Percentiles rank a stretch among this genome's conserved stretches.
Conservation (phyloP, 345 rosid genomes). For the Rhodomyrtus tomentosa region DNA sequence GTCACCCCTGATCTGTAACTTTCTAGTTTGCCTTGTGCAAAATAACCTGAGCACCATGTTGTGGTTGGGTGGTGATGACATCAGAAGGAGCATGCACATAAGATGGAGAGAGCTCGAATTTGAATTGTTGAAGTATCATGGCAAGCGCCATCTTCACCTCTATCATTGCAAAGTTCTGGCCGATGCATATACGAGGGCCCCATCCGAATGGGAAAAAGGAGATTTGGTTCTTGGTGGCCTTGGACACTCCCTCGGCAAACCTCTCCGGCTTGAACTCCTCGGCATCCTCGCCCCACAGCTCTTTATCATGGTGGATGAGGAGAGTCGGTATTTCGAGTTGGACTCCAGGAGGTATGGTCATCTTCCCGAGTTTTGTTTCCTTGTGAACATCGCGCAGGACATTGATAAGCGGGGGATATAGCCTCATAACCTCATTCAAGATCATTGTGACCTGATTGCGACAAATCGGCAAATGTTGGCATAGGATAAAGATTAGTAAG, state of each 20-base stretch:
- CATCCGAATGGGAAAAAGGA: slow-evolving; percentile 2
- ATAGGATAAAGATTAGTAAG: not conserved
- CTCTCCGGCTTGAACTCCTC: slow-evolving; percentile 7
- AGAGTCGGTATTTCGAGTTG: not conserved
- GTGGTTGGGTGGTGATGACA: not conserved
- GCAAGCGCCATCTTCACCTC: slow-evolving; percentile 4
- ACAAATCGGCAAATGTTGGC: not conserved
- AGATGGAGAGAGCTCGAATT: slow-evolving; percentile 1
- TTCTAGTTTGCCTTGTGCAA: not conserved
- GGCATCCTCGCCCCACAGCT: slow-evolving; percentile 4
- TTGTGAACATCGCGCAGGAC: not conserved
- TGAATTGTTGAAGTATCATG: slow-evolving; percentile 4
- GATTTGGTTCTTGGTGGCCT: not conserved
- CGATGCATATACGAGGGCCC: slow-evolving; percentile 5
- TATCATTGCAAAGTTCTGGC: slow-evolving; percentile 5
- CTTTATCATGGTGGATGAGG: slow-evolving; percentile 1
- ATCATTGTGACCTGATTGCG: slow-evolving; percentile 6
- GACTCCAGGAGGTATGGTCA: not conserved
- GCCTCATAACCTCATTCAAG: slow-evolving; percentile 6
- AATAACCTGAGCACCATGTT: not conserved
- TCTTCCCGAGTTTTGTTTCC: not conserved
- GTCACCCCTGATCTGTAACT: not conserved
- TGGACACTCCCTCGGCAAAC: slow-evolving; percentile 3
- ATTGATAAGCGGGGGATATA: not conserved
- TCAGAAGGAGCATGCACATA: slow-evolving; percentile 2